Conservation (phyloP, 2,329 filamentous ascomycete genomes). For the Trichoderma hamatum region DNA sequence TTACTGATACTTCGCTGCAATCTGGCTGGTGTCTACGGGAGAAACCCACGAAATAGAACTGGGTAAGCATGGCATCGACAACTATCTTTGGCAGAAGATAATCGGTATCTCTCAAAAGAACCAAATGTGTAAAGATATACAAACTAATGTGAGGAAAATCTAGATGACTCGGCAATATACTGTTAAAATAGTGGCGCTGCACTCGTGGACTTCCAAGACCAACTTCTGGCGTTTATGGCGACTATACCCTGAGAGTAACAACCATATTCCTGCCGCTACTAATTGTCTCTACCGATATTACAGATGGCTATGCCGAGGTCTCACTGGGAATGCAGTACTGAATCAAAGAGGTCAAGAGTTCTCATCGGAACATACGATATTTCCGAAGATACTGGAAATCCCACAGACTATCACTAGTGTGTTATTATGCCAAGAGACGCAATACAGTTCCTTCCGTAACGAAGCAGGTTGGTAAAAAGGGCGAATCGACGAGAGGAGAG, state of each 20-base stretch:
- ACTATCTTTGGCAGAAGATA: not conserved
- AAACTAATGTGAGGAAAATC: not conserved
- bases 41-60: not conserved
- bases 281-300: too few species aligned
- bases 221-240: not conserved
- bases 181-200: accelerated
- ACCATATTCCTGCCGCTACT: too few species aligned
- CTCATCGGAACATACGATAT: not conserved
- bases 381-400: not conserved
- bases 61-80: not conserved
- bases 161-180: not conserved
- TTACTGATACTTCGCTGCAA: too few species aligned
- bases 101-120: not conserved
- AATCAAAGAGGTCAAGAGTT: not conserved
- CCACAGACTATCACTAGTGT: not conserved
- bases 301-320: too few species aligned
- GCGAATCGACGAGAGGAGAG: not conserved
- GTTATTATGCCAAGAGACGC: not conserved
- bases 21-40: not conserved
- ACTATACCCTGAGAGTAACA: accelerated
- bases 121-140: not conserved
- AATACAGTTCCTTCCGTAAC: not conserved
- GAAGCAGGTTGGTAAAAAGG: not conserved
- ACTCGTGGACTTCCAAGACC: too few species aligned
- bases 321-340: not conserved